These are phyloP conservation scores for Trametes pubescens DNA, from an alignment of 1,284 basidiomycete species.

Conservation along the genomic window DNA sequence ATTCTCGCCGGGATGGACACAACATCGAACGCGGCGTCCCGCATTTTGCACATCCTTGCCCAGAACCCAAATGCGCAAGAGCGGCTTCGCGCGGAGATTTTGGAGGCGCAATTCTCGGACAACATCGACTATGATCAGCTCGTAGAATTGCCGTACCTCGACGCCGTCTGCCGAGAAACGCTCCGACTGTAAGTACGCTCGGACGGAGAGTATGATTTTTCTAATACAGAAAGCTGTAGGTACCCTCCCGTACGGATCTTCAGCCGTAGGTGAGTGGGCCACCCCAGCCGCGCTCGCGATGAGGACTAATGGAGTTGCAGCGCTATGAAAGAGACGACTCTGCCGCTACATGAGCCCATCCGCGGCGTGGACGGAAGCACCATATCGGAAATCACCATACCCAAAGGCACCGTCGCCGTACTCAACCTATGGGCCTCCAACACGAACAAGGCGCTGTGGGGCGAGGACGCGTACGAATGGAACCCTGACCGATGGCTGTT, in stretches of 20 bases:
- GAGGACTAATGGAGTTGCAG: background rate
- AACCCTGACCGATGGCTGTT: conserved; percentile 36
- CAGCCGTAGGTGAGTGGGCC: background rate
- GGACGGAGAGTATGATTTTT: background rate
- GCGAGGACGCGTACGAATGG: conserved; percentile 36
- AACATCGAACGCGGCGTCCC: conserved; percentile 36
- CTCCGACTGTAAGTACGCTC: background rate
- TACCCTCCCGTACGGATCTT: background rate
- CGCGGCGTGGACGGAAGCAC: conserved; percentile 41
- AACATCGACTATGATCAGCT: background rate
- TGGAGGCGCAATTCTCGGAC: background rate
- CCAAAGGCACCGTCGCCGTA: conserved; percentile 47
- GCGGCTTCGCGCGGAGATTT: background rate
- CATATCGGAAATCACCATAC: conserved; percentile 49
- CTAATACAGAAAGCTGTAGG: background rate
- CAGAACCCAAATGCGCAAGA: conserved; percentile 6
- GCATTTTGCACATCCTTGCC: conserved; percentile 36
- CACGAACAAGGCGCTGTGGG: conserved; percentile 30
- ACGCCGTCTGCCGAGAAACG: background rate
- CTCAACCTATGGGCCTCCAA: background rate
- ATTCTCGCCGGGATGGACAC: conserved; percentile 39
- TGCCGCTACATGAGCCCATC: conserved; percentile 39
- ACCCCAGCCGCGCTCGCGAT: background rate
- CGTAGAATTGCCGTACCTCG: background rate
- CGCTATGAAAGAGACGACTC: conserved; percentile 23